phyloP scores from a whole-genome alignment of 2,329 filamentous ascomycete species.

The Clonostachys byssicola region DNA sequence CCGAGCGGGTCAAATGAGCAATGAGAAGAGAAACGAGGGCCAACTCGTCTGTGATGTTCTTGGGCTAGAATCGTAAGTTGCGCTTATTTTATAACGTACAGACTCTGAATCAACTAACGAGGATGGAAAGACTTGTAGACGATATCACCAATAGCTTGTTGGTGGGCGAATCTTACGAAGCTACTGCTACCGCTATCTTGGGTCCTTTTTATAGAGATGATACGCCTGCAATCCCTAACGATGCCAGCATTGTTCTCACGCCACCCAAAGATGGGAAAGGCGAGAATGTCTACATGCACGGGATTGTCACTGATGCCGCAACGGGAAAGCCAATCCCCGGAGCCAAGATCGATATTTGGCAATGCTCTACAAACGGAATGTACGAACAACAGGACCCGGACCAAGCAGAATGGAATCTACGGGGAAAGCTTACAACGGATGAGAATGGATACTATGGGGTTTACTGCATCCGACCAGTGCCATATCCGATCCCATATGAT shows the following conservation, averaged over 20 bases:
- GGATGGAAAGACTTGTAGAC: constrained; percentile 51
- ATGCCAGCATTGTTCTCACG: constrained; percentile 57
- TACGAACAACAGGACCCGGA: constrained; percentile 68
- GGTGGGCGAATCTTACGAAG: constrained; percentile 32
- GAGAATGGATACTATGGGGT: constrained; percentile 55
- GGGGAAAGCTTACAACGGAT: constrained; percentile 62
- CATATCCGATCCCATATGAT: constrained; percentile 18
- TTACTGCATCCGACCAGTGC: constrained; percentile 51
- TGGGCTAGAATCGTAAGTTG: constrained; percentile 54
- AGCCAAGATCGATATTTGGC: constrained; percentile 68
- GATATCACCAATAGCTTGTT: constrained; percentile 55
- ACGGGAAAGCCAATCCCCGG: constrained; percentile 57
- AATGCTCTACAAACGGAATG: constrained; percentile 59
- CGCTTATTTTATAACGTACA: not conserved
- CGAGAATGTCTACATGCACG: constrained; percentile 56
- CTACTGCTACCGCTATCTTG: constrained; percentile 69
- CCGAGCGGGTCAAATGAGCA: constrained; percentile 59
- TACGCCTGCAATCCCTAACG: constrained; percentile 63
- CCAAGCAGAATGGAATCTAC: constrained; percentile 58
- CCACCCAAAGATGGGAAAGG: constrained; percentile 27
- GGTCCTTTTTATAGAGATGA: constrained; percentile 74
- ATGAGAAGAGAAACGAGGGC: constrained; percentile 61
- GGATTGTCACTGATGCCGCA: constrained; percentile 39
- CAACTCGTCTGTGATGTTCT: constrained; percentile 64
- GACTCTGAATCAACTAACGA: not conserved